These are phyloP conservation scores for Earliella scabrosa DNA, from an alignment of 1,284 basidiomycete genomes.

Conservation along the genomic window DNA sequence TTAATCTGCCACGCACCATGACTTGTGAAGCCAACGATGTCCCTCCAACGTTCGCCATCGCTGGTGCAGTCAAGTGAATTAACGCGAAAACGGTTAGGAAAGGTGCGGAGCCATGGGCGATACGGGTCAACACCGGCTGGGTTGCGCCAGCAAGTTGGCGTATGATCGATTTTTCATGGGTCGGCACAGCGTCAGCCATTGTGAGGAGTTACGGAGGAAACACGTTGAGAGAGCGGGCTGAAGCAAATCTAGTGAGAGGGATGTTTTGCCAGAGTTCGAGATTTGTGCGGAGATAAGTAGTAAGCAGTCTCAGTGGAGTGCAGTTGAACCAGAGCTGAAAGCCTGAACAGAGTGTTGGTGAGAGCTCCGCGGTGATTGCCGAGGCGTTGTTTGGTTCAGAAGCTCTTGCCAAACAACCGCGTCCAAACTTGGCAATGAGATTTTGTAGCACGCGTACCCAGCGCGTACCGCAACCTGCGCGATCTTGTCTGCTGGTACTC, in stretches of 20 bases:
- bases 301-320: no score
- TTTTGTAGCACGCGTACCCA: constrained; percentile 4
- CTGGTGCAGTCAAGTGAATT: constrained; percentile 73
- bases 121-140: constrained; percentile 41
- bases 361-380: no score
- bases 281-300: no score
- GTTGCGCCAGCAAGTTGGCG: constrained; percentile 18
- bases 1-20: constrained; percentile 53
- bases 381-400: constrained; percentile 24
- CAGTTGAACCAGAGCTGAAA: no score
- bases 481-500: no score
- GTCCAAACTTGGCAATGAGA: constrained; percentile 12
- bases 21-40: constrained; percentile 65
- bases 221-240: not conserved
- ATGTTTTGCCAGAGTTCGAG: no score
- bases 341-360: no score
- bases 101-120: constrained; percentile 60
- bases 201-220: not conserved
- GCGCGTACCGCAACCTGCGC: not conserved
- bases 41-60: constrained; percentile 68
- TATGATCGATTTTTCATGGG: constrained; percentile 13
- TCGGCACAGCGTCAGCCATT: constrained; percentile 10
- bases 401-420: constrained; percentile 25
- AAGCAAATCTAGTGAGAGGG: no score
- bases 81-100: constrained; percentile 67